Evolutionary conservation across 2,329 filamentous ascomycete genomes (phyloP).

Genomic region (Aspergillus udagawae): DNA sequence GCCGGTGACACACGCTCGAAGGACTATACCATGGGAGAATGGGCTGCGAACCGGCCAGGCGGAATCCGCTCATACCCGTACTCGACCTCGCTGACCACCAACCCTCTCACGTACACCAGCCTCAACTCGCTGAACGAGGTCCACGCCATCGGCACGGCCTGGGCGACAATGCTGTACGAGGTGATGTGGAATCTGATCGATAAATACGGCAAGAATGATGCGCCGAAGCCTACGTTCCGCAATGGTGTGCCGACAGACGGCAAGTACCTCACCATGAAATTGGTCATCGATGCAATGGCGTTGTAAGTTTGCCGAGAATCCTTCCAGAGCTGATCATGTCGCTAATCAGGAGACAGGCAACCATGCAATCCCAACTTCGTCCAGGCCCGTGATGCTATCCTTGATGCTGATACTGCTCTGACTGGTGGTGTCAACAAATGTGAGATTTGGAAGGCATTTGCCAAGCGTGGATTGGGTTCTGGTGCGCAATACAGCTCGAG

Average conservation of each 20-base stretch:
- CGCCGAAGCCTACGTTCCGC: not conserved
- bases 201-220: constrained; percentile 12
- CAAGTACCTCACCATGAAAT: constrained; percentile 14
- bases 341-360: constrained; percentile 6
- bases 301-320: constrained; percentile 7
- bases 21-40: constrained; percentile 10
- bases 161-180: constrained; percentile 14
- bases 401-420: constrained; percentile 10
- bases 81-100: constrained; percentile 8
- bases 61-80: constrained; percentile 13
- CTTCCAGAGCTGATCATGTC: not conserved
- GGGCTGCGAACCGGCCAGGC: constrained; percentile 2
- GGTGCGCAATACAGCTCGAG: constrained; percentile 1
- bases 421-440: constrained; percentile 11
- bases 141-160: constrained; percentile 11
- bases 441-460: constrained; percentile 15
- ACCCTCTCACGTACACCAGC: constrained; percentile 9
- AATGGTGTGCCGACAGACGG: constrained; percentile 10
- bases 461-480: constrained; percentile 10
- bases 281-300: constrained; percentile 14
- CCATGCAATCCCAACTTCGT: constrained; percentile 15
- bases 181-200: constrained; percentile 16
- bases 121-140: constrained; percentile 6
- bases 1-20: constrained; percentile 5
- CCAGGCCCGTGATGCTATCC: constrained; percentile 12